Evolutionary conservation across 2,329 filamentous ascomycete genomes (phyloP).

Genomic region (Ceratocystis ficicola): DNA sequence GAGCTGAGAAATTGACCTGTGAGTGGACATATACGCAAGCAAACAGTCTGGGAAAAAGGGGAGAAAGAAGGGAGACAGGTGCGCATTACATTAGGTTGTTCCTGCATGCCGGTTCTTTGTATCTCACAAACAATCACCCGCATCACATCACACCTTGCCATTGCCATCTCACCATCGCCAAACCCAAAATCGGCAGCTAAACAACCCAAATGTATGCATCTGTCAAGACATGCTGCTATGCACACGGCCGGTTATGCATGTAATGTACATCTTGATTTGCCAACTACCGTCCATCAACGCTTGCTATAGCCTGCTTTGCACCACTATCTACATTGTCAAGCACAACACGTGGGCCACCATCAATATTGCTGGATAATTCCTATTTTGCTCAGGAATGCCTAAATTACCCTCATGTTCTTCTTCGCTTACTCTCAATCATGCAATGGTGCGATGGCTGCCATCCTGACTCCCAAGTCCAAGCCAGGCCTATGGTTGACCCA

Average conservation of each 20-base stretch:
- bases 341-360: background rate
- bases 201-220: background rate
- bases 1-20: background rate
- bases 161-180: background rate
- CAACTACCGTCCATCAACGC: too few species aligned
- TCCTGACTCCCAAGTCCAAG: background rate
- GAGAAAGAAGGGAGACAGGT: background rate
- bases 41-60: background rate
- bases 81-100: background rate
- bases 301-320: background rate
- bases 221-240: slow-evolving; percentile 5
- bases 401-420: background rate
- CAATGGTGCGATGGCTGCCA: slow-evolving; percentile 1
- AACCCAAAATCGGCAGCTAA: background rate
- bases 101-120: background rate
- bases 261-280: background rate
- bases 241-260: background rate
- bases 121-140: background rate
- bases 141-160: background rate
- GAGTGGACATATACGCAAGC: background rate
- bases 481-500: background rate
- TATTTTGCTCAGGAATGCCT: background rate
- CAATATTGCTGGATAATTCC: background rate
- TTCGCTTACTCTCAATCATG: slow-evolving; percentile 1
- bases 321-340: background rate